Evolutionary conservation across 495 filamentous ascomycete genomes (phyloP), one percentile per base, ranked within the genome.

Genomic region (Aspergillus hancockii): DNA sequence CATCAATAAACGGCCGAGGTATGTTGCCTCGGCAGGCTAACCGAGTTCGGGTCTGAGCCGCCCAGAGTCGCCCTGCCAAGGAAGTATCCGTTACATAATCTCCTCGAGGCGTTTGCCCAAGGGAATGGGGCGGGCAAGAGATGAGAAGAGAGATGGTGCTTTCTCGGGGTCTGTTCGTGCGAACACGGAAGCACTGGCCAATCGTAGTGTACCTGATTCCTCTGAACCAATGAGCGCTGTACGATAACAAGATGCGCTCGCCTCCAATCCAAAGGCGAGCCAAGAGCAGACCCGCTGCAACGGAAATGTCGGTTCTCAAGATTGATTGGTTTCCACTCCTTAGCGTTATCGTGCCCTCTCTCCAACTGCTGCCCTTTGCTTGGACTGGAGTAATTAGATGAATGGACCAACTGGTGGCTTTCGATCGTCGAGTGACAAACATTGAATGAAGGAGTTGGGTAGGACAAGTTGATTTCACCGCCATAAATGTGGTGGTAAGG

Each of bases 91-190:
- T 59, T 59, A 59, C 57, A 49, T 59, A 59, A 59, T 46, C 57
- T 6, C 18, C n/a, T 45, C 47, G 8, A 30, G 55, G 55, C 54
- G 45, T 57, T 58, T 58, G 56, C 36, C 49, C 49, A 49, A 58
- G 49, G 13, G 23, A 13, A 22, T n/a, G 30, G 22, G n/a, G n/a
- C n/a, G n/a, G n/a, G n/a, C n/a, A n/a, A n/a, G n/a, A n/a, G n/a
- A n/a, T n/a, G n/a, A n/a, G n/a, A n/a, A n/a, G 3, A 25, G 13
- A 18, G 22, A 19, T 10, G 14, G 41, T 22, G n/a, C 10, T 16
- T 38, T 13, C 43, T 67, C 64, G 64, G 64, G 58, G 45, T 54
- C 59, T 62, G 59, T 63, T 61, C 59, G 64, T 63, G 61, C 64
- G 46, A 53, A 51, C 18, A 22, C 10, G 41, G 25, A n/a, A 43